phyloP scores from a whole-genome alignment of 352 stramenopile genomes.

The Peronospora farinosa region DNA sequence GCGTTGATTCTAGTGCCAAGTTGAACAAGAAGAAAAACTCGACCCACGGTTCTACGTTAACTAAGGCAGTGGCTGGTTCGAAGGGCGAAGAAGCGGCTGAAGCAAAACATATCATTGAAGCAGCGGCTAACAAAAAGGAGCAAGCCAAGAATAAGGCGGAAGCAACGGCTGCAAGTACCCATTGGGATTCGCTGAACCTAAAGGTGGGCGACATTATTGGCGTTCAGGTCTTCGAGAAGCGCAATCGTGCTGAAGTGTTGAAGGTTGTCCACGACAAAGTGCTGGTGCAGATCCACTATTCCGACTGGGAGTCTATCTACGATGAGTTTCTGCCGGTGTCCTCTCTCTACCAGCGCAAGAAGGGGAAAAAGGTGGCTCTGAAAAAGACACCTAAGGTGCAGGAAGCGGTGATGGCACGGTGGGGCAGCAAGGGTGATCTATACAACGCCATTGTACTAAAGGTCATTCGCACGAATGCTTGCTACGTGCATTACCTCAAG shows the following conservation, averaged over 20 bases:
- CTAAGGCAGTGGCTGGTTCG: slow-evolving; percentile 20
- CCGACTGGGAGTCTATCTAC: slow-evolving; percentile 78
- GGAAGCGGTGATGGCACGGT: slow-evolving; percentile 67
- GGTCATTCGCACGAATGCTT: slow-evolving; percentile 69
- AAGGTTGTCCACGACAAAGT: slow-evolving; percentile 65
- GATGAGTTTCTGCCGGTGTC: slow-evolving; percentile 68
- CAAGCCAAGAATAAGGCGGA: slow-evolving; percentile 18
- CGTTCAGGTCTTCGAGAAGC: slow-evolving; percentile 72
- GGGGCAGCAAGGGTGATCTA: slow-evolving; percentile 59
- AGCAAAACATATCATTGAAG: slow-evolving; percentile 26
- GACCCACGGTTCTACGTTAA: slow-evolving; percentile 22
- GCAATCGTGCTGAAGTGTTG: slow-evolving; percentile 57
- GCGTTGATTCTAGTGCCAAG: slow-evolving; percentile 47
- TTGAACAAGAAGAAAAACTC: slow-evolving; percentile 33
- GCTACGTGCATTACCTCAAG: slow-evolving; percentile 78
- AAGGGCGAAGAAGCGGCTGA: slow-evolving; percentile 26
- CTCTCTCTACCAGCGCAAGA: slow-evolving; percentile 52
- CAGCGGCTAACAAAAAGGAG: slow-evolving; percentile 24
- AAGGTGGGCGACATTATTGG: slow-evolving; percentile 60
- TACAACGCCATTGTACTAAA: slow-evolving; percentile 79
- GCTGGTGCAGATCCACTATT: slow-evolving; percentile 73
- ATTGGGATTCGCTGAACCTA: slow-evolving; percentile 60
- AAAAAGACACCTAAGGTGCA: slow-evolving; percentile 62
- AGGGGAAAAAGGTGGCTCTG: slow-evolving; percentile 45
- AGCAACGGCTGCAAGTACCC: slow-evolving; percentile 27